phyloP scores from a whole-genome alignment of 2,329 filamentous ascomycete genomes.

The Calonectria pteridis region DNA sequence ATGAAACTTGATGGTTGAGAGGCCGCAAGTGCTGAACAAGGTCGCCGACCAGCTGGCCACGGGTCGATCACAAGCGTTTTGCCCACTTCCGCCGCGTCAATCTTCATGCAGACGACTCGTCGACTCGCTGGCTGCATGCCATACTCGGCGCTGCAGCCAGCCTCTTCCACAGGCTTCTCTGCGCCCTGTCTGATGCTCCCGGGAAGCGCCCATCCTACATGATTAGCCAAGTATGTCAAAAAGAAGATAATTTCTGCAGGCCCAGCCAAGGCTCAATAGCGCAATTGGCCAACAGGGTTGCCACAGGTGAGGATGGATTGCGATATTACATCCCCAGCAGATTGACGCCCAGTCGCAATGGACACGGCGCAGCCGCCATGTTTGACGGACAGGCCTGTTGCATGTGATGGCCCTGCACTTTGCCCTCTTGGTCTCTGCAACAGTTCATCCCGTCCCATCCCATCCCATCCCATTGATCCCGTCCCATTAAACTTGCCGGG shows the following conservation, averaged over 20 bases:
- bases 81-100: conserved; percentile 1
- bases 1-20: conserved; percentile 39
- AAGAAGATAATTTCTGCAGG: conserved; percentile 37
- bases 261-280: conserved; percentile 35
- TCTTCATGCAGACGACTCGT: conserved; percentile 23
- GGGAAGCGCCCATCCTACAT: not conserved
- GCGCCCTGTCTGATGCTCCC: not conserved
- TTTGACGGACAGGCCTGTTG: not conserved
- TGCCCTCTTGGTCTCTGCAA: conserved; percentile 5
- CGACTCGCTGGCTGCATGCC: not conserved
- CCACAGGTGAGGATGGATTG: conserved; percentile 32
- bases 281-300: conserved; percentile 40
- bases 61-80: conserved; percentile 18
- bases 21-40: conserved; percentile 24
- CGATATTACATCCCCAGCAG: conserved; percentile 30
- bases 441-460: conserved; percentile 21
- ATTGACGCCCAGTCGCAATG: conserved; percentile 10
- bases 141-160: conserved; percentile 2
- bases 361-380: conserved; percentile 17
- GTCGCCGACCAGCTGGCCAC: conserved; percentile 3
- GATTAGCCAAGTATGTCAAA: conserved; percentile 14
- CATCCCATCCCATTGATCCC: not conserved
- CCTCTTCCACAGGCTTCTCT: not conserved
- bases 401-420: not conserved
- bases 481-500: not conserved